phyloP scores from a whole-genome alignment of 768 basidiomycete species.

The Hortiboletus campestris region DNA sequence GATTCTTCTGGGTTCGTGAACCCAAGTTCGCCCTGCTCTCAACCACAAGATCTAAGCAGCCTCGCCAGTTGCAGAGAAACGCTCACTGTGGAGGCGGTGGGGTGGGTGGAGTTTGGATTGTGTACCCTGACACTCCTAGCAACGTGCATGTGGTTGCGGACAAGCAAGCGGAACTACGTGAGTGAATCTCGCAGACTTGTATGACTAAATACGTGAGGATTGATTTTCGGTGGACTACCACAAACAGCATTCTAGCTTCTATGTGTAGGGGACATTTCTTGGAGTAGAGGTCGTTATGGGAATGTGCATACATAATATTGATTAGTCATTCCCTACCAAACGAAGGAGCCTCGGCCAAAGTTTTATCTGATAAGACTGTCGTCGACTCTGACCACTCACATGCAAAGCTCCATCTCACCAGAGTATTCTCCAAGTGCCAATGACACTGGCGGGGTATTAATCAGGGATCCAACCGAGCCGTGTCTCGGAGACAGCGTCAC shows the following conservation, averaged over 20 bases:
- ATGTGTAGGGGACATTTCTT: slow-evolving; percentile 21
- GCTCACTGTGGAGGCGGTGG: slow-evolving; percentile 69
- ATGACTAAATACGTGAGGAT: slow-evolving; percentile 28
- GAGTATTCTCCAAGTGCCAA: not conserved
- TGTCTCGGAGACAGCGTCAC: not conserved
- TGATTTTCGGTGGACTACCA: slow-evolving; percentile 15
- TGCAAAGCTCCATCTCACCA: slow-evolving; percentile 1
- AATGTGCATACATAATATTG: slow-evolving; percentile 1
- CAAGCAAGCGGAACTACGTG: slow-evolving; percentile 38
- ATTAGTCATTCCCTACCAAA: slow-evolving; percentile 17
- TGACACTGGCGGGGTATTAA: not conserved
- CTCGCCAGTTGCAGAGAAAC: slow-evolving; percentile 62
- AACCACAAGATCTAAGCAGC: slow-evolving; percentile 21
- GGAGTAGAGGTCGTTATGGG: not conserved
- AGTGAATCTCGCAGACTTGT: slow-evolving; percentile 44
- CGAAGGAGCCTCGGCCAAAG: not conserved
- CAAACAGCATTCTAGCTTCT: slow-evolving; percentile 34
- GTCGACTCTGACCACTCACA: not conserved
- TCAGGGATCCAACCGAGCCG: not conserved
- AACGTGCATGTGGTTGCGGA: slow-evolving; percentile 53
- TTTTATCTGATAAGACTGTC: slow-evolving; percentile 27
- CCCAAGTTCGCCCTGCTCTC: slow-evolving; percentile 23
- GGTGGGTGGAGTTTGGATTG: slow-evolving; percentile 73
- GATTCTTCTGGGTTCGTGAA: slow-evolving; percentile 30
- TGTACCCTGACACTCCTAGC: slow-evolving; percentile 53